Evolutionary conservation across 176 grass and related monocot species (phyloP).

Genomic region (Elymus sibiricus): DNA sequence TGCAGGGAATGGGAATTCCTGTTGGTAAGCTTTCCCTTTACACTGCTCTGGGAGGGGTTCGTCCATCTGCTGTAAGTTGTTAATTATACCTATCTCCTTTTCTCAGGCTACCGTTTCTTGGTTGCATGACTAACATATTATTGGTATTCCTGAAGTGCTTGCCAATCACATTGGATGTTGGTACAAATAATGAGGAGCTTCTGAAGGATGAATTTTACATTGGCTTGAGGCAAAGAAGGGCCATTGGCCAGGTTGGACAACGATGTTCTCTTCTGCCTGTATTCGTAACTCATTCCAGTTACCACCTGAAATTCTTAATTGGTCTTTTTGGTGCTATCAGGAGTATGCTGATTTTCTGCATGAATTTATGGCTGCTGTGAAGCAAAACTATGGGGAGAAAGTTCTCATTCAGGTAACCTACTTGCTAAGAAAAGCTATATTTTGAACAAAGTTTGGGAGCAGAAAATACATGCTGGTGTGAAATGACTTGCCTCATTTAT

Average conservation of each 20-base stretch:
- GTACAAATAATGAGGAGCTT: constrained; percentile 83
- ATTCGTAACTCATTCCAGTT: constrained; percentile 17
- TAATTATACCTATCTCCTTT: constrained; percentile 14
- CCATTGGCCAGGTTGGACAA: constrained; percentile 66
- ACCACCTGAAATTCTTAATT: constrained; percentile 16
- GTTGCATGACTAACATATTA: constrained; percentile 28
- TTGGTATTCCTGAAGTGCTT: constrained; percentile 66
- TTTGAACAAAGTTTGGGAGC: background rate
- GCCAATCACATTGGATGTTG: constrained; percentile 96
- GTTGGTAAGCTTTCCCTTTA: constrained; percentile 95
- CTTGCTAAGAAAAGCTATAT: background rate
- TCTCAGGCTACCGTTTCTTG: background rate
- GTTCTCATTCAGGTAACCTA: constrained; percentile 75
- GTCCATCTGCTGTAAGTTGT: constrained; percentile 87
- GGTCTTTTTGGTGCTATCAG: constrained; percentile 29
- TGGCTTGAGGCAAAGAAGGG: constrained; percentile 84
- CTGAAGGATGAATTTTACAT: constrained; percentile 92
- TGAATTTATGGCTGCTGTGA: constrained; percentile 87
- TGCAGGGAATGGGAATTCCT: constrained; percentile 98
- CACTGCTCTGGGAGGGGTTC: constrained; percentile 92
- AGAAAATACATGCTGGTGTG: constrained; percentile 6
- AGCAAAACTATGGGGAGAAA: constrained; percentile 96
- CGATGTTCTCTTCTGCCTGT: background rate
- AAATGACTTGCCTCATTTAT: background rate
- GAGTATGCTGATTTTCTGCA: constrained; percentile 85